Evolutionary conservation across 2,329 filamentous ascomycete species (phyloP).

Genomic region (Cercospora janseana): DNA sequence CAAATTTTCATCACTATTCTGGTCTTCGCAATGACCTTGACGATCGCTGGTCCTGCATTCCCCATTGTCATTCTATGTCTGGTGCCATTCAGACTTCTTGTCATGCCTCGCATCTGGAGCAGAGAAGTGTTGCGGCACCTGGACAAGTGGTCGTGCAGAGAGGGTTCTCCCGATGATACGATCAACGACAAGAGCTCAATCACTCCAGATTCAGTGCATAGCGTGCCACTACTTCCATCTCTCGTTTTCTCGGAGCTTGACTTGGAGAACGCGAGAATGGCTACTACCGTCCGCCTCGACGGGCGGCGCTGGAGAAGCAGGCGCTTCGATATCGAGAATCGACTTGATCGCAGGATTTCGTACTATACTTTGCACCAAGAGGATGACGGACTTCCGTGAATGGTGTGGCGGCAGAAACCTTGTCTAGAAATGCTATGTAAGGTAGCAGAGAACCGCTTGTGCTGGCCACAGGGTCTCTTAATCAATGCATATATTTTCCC

Average conservation of each 20-base stretch:
- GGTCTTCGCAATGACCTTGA: constrained; percentile 63
- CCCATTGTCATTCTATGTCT: constrained; percentile 62
- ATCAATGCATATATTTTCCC: too few relatives aligned
- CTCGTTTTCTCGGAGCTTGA: constrained; percentile 6
- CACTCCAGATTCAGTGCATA: neutral
- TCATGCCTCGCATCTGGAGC: constrained; percentile 62
- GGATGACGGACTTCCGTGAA: neutral
- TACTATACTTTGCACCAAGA: neutral
- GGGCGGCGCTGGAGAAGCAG: neutral
- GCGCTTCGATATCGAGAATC: neutral
- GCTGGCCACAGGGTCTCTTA: too few relatives aligned
- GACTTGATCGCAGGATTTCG: neutral
- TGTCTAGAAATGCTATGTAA: too few relatives aligned
- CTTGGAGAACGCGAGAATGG: neutral
- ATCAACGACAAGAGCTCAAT: neutral
- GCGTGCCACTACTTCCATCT: neutral
- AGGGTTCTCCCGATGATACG: constrained; percentile 36
- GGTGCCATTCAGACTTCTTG: constrained; percentile 60
- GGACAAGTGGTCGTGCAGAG: constrained; percentile 45
- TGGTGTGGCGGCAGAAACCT: too few relatives aligned
- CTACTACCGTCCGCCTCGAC: neutral
- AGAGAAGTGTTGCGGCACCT: constrained; percentile 56
- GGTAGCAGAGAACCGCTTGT: too few relatives aligned
- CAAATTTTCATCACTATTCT: constrained; percentile 59
- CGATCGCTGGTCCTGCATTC: constrained; percentile 60